Conservation (phyloP, 768 basidiomycete species). For the Favolaschia claudopus region DNA sequence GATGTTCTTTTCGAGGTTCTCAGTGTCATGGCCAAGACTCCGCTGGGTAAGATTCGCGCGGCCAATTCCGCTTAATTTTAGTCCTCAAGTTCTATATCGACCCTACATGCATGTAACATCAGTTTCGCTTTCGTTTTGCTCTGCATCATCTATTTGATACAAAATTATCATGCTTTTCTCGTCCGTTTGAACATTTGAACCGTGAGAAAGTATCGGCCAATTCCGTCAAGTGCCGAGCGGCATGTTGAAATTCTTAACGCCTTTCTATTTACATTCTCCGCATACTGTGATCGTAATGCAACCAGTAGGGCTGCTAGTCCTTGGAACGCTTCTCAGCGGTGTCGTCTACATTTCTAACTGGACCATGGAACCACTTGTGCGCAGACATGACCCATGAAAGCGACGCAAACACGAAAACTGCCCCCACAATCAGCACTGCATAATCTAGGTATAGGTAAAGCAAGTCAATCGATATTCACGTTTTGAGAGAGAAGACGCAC, state of each 20-base stretch:
- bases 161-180: no score
- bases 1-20: slow-evolving; percentile 79
- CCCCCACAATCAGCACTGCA: slow-evolving; percentile 69
- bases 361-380: slow-evolving; percentile 75
- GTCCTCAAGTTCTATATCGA: neutral
- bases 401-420: slow-evolving; percentile 70
- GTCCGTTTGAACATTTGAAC: no score
- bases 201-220: no score
- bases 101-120: neutral
- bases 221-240: no score
- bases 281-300: no score
- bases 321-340: slow-evolving; percentile 11
- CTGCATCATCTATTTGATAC: no score
- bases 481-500: slow-evolving; percentile 46
- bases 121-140: no score
- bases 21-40: slow-evolving; percentile 83
- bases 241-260: neutral
- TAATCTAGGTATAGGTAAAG: slow-evolving; percentile 55
- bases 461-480: neutral
- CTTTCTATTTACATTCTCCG: slow-evolving; percentile 10
- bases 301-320: neutral
- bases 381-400: slow-evolving; percentile 73
- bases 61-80: slow-evolving; percentile 7
- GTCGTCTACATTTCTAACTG: slow-evolving; percentile 58
- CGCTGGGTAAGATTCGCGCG: slow-evolving; percentile 64